These are phyloP conservation scores for Biscogniauxia marginata DNA, from an alignment of 2,329 filamentous ascomycete species.

Conservation along the genomic window DNA sequence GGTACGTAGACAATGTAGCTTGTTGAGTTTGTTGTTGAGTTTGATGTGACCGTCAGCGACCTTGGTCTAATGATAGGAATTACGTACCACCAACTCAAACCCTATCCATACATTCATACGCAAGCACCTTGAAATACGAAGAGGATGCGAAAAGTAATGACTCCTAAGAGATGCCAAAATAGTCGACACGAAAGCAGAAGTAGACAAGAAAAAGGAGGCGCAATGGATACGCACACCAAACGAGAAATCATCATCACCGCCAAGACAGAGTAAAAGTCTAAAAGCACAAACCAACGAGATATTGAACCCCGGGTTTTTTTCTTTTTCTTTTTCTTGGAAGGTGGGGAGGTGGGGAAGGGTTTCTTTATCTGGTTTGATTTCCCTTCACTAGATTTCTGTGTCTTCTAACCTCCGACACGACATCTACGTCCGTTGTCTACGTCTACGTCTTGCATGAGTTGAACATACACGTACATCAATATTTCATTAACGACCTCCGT, in stretches of 20 bases:
- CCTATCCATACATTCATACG: no score
- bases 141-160: no score
- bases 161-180: no score
- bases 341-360: no score
- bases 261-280: background rate
- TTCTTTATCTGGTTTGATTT: background rate
- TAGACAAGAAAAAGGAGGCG: background rate
- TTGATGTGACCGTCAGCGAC: background rate
- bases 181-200: background rate
- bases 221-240: background rate
- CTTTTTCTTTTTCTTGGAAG: no score
- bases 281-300: background rate
- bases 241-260: background rate
- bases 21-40: no score
- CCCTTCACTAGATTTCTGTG: background rate
- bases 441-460: background rate
- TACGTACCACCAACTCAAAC: background rate
- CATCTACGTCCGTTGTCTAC: background rate
- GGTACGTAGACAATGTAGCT: background rate
- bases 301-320: background rate
- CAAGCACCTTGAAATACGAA: no score
- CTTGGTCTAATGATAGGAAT: background rate
- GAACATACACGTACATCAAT: background rate
- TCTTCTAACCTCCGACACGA: background rate
- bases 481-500: no score